Evolutionary conservation across 768 basidiomycete species (phyloP), one percentile per base, ranked within the genome.

Genomic region (Mycena haematopus): DNA sequence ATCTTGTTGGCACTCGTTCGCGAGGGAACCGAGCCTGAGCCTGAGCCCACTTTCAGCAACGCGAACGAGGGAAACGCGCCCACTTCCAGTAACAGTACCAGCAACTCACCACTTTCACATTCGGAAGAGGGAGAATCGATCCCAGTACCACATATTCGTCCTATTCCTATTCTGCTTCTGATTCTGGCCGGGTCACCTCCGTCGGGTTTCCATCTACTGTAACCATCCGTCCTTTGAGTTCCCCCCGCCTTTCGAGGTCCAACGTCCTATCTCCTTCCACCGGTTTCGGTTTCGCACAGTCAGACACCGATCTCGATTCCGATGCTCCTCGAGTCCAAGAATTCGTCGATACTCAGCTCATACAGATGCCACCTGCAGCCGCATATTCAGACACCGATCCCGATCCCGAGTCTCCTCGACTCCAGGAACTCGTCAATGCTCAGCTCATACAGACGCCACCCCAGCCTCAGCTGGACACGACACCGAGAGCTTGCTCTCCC

Each of bases 1-100:
- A 64, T 64, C 40, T 40, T 64, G 13, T 64, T 58, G 63, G 58
- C 53, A 31, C 63, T n/a, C n/a, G n/a, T n/a, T n/a, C n/a, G n/a
- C n/a, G n/a, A n/a, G n/a, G n/a, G n/a, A n/a, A n/a, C n/a, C n/a
- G n/a, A n/a, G n/a, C n/a, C n/a, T n/a, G n/a, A n/a, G n/a, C n/a
- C n/a, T n/a, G n/a, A n/a, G n/a, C n/a, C n/a, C n/a, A n/a, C n/a
- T n/a, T n/a, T n/a, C n/a, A n/a, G n/a, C n/a, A n/a, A n/a, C n/a
- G n/a, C n/a, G n/a, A n/a, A n/a, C n/a, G n/a, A n/a, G n/a, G n/a
- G n/a, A 42, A 19, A 25, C 27, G 40, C 29, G 53, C 19, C 53
- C 11, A 22, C 47, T 6, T 27, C 47, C 31, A 15, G 24, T 8
- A 36, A 36, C 21, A 40, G n/a, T 24, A n/a, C 33, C 44, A 19